A percentile compares a stretch with the other conserved stretches of the same genome.
These are phyloP conservation scores for Ochetophila trinervis DNA, from an alignment of 306 rosid genomes.

Conservation along the genomic window DNA sequence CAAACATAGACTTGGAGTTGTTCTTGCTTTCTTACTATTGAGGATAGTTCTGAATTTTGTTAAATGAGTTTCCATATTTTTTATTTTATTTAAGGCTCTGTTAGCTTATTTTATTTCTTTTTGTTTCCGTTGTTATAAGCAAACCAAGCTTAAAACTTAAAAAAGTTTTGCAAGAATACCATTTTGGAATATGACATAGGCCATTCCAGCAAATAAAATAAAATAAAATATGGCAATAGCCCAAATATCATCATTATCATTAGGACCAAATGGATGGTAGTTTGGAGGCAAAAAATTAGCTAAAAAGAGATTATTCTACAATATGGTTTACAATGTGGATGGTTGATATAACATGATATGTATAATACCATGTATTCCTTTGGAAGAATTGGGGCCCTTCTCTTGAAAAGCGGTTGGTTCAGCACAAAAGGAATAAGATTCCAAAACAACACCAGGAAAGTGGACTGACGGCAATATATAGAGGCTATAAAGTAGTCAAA, in stretches of 20 bases:
- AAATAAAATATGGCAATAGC: no score
- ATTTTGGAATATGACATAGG: no score
- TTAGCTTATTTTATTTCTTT: no score
- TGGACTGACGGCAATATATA: slow-evolving; percentile 12
- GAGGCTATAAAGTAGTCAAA: slow-evolving; percentile 36
- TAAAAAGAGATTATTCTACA: not conserved
- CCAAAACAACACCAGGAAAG: slow-evolving; percentile 28
- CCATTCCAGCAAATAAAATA: no score
- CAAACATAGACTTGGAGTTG: no score
- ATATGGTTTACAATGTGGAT: not conserved
- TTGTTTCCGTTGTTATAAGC: no score
- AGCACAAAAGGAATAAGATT: slow-evolving; percentile 50
- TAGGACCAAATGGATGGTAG: not conserved
- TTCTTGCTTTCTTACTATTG: no score
- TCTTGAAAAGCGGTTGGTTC: slow-evolving; percentile 17
- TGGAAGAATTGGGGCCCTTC: slow-evolving; percentile 38
- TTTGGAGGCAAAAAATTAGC: not conserved
- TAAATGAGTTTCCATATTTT: no score
- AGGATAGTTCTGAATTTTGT: no score
- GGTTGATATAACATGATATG: not conserved
- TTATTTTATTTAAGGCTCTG: no score
- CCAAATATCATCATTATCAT: not conserved
- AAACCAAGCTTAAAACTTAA: no score
- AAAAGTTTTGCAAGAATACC: no score
- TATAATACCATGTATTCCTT: not conserved